These are phyloP conservation scores for Fusarium oligoseptatum DNA, from an alignment of 2,329 filamentous ascomycete species.

Conservation along the genomic window DNA sequence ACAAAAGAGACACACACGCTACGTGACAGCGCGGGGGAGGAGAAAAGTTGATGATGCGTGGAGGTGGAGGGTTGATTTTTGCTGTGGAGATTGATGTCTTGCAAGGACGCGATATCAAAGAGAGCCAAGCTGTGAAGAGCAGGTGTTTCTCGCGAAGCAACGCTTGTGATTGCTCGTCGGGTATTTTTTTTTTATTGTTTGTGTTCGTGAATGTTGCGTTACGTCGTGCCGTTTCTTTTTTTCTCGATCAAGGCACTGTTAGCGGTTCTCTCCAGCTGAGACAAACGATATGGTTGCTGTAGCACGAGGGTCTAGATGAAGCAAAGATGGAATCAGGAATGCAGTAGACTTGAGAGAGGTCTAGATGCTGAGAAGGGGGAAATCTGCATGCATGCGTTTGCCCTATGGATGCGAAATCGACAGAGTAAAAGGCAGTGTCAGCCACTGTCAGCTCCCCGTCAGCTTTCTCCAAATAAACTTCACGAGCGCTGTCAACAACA, in stretches of 20 bases:
- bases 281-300: background rate
- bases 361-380: background rate
- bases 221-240: background rate
- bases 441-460: background rate
- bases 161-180: background rate
- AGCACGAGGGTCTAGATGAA: background rate
- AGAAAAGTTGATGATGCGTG: slow-evolving; percentile 1
- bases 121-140: background rate
- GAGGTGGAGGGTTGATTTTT: background rate
- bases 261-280: background rate
- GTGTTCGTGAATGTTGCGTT: background rate
- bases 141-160: background rate
- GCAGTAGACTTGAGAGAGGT: background rate
- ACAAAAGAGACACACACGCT: slow-evolving; percentile 16
- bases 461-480: background rate
- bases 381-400: background rate
- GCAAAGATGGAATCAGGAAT: slow-evolving; percentile 1
- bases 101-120: background rate
- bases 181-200: background rate
- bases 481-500: background rate
- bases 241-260: background rate
- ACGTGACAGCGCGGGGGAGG: slow-evolving; percentile 37
- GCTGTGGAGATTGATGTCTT: slow-evolving; percentile 1
- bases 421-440: background rate
- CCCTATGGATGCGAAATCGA: background rate